Evolutionary conservation across 495 filamentous ascomycete genomes (phyloP), one percentile per base, ranked within the genome.

Genomic region (Cladorrhinum samala): DNA sequence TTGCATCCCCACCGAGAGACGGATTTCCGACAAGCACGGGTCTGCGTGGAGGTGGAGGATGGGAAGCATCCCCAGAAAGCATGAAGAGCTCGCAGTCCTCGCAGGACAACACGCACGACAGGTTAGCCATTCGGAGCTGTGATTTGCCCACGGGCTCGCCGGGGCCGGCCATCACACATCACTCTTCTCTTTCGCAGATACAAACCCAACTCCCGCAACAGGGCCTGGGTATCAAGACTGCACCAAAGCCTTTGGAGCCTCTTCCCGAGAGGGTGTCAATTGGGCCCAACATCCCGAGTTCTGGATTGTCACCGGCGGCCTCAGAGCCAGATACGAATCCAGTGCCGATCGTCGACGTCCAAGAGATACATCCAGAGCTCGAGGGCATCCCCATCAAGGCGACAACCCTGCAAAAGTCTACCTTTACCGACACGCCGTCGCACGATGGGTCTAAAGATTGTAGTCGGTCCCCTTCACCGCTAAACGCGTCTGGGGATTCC

Each of bases 371-470:
- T 39, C 72, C 72, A 8, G 68, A 67, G 19, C 58, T 76, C 17
- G 75, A 77, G 46, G 72, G 72, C 18, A 71, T 77, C 44, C 68
- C 66, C 17, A 58, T 76, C 37, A 71, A 69, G 52, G 64, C 72
- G 3, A 60, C 59, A 21, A 68, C 65, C 9, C 56, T 75, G 9
- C 63, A 74, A 54, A 74, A 67, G 47, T 46, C 68, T 11, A 77
- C 72, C 13, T 77, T 76, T 21, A 66, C 57, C 13, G 70, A 73
- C 41, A 45, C 36, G 9, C 55, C 48, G 53, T 58, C 66, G 16
- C 50, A 50, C 18, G 21, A 52, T n/a, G 60, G 44, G 13, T 53
- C 64, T 2, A 59, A 49, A n/a, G 44, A 60, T 14, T 49, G 57
- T 0, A 65, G 59, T 27, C 42, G 27, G 23, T 64, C 66, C 0